Evolutionary conservation across 2,329 filamentous ascomycete genomes (phyloP).

Genomic region (Passalora sequoiae): DNA sequence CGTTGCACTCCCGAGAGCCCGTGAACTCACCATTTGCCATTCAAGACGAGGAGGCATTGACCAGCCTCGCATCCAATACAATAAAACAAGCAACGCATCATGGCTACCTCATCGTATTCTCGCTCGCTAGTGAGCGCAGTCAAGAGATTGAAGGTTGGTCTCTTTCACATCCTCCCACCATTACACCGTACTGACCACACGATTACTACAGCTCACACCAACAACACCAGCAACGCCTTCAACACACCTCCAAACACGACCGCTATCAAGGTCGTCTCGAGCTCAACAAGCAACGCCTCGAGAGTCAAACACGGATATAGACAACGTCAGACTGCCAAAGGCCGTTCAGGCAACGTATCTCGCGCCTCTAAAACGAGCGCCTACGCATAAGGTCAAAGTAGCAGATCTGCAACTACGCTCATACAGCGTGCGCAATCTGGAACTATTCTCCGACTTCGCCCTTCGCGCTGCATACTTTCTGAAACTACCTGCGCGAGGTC

Average conservation of each 20-base stretch:
- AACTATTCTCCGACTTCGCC: constrained; percentile 93
- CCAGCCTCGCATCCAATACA: no score
- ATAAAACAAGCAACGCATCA: constrained; percentile 19
- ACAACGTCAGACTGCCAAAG: constrained; percentile 59
- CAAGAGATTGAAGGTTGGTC: constrained; percentile 44
- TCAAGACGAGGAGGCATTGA: no score
- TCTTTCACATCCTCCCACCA: no score
- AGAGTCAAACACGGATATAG: constrained; percentile 24
- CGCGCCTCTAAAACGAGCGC: constrained; percentile 69
- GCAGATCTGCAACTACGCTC: constrained; percentile 92
- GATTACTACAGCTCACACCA: constrained; percentile 21
- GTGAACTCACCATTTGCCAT: no score
- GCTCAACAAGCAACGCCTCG: constrained; percentile 9
- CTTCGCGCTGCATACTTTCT: constrained; percentile 93
- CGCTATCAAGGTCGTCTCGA: constrained; percentile 18
- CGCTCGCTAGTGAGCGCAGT: constrained; percentile 40
- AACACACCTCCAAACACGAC: constrained; percentile 19
- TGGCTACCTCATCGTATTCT: constrained; percentile 43
- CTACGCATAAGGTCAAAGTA: constrained; percentile 71
- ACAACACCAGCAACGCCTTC: constrained; percentile 10
- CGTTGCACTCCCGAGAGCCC: no score
- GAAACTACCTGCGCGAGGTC: constrained; percentile 76
- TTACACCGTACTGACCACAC: constrained; percentile 4
- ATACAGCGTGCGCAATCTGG: constrained; percentile 81
- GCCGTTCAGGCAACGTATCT: constrained; percentile 82